Conservation (phyloP, 2,329 filamentous ascomycete species). For the Cercospora sp. region DNA sequence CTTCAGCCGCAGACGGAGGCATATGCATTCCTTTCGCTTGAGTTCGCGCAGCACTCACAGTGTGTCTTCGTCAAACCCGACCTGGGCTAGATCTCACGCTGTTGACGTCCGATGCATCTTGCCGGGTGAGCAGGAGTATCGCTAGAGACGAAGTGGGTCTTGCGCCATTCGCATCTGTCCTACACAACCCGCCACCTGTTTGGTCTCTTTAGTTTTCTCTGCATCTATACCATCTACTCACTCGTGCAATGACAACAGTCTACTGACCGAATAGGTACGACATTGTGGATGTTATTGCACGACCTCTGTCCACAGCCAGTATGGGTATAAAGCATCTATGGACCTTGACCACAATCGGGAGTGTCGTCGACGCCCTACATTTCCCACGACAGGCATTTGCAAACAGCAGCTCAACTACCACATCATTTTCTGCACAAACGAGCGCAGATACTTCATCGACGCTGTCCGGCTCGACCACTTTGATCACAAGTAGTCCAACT, state of each 20-base stretch:
- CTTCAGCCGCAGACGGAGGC: constrained; percentile 1
- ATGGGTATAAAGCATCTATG: not conserved
- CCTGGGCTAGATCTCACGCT: not conserved
- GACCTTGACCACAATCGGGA: not conserved
- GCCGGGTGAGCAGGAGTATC: constrained; percentile 1
- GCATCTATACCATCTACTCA: not conserved
- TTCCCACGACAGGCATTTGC: not conserved
- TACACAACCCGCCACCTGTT: not conserved
- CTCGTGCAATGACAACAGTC: not conserved
- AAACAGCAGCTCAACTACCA: not conserved
- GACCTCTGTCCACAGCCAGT: not conserved
- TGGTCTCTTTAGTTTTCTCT: not conserved
- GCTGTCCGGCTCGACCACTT: not conserved
- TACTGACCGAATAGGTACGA: not conserved
- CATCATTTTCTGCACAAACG: not conserved
- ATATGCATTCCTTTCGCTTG: constrained; percentile 9
- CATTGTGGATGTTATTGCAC: not conserved
- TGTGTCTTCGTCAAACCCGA: not conserved
- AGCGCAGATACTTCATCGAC: not conserved
- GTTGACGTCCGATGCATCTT: not conserved
- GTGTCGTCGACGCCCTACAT: not conserved
- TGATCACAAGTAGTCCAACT: constrained; percentile 1
- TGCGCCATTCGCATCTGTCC: not conserved
- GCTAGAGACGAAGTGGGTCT: not conserved
- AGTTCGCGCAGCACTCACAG: not conserved